These are phyloP conservation scores for Rhynchosporium agropyri DNA, from an alignment of 2,329 filamentous ascomycete genomes.

Conservation along the genomic window DNA sequence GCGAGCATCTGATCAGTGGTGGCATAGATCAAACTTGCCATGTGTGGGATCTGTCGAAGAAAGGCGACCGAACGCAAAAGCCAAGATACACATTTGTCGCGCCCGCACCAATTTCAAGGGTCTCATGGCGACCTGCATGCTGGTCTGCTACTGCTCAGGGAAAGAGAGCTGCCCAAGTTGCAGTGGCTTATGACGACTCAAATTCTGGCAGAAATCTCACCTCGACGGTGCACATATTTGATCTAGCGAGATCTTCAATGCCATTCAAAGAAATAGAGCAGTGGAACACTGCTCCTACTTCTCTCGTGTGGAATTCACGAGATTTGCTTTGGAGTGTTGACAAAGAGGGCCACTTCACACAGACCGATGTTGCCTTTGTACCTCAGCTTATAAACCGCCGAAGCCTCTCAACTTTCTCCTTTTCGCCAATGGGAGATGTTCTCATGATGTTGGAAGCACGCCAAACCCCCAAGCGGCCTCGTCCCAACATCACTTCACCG, in stretches of 20 bases:
- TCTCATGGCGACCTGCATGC: constrained; percentile 65
- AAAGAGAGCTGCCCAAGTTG: constrained; percentile 62
- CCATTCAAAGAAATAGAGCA: constrained; percentile 67
- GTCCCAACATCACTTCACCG: constrained; percentile 40
- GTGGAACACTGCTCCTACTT: constrained; percentile 60
- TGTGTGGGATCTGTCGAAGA: constrained; percentile 65
- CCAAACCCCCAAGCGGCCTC: constrained; percentile 49
- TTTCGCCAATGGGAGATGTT: constrained; percentile 61
- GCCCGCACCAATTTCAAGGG: constrained; percentile 59
- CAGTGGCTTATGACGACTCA: constrained; percentile 62
- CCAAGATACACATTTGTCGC: constrained; percentile 63
- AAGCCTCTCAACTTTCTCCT: constrained; percentile 61
- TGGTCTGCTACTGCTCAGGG: constrained; percentile 67
- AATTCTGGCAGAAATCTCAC: constrained; percentile 57
- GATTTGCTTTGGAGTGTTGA: constrained; percentile 69
- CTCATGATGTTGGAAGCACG: constrained; percentile 66
- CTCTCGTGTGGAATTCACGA: constrained; percentile 64
- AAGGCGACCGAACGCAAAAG: constrained; percentile 65
- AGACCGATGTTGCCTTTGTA: constrained; percentile 67
- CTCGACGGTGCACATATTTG: constrained; percentile 66
- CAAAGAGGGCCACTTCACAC: constrained; percentile 62
- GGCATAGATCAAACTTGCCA: constrained; percentile 64
- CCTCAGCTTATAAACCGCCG: constrained; percentile 65
- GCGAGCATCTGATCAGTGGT: constrained; percentile 65
- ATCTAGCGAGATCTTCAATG: constrained; percentile 67